phyloP scores from a whole-genome alignment of 352 stramenopile genomes.

The Phytophthora pluvialis region DNA sequence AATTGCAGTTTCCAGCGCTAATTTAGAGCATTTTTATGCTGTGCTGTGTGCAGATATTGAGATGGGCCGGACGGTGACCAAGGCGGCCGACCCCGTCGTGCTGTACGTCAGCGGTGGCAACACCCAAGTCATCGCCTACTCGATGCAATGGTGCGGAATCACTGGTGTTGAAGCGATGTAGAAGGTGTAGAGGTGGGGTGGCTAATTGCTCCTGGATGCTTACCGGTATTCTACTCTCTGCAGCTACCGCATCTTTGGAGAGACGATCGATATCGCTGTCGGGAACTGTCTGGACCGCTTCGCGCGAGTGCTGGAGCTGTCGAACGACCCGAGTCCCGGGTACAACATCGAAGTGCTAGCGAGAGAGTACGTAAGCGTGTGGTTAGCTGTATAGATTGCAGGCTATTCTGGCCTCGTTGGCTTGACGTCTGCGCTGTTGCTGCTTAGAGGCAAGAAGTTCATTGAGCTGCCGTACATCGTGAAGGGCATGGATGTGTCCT shows the following conservation, averaged over 20 bases:
- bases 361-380: conserved; percentile 74
- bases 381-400: background rate
- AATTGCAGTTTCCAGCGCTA: background rate
- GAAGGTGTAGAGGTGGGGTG: background rate
- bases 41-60: conserved; percentile 94
- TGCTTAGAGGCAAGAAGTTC: conserved; percentile 85
- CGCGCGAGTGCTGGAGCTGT: conserved; percentile 94
- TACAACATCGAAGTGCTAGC: conserved; percentile 99
- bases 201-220: conserved; percentile 1
- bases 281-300: conserved; percentile 99
- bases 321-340: conserved; percentile 98
- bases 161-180: conserved; percentile 1
- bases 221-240: conserved; percentile 9
- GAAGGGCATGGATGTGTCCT: conserved; percentile 99
- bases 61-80: conserved; percentile 98
- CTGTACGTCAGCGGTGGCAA: conserved; percentile 99
- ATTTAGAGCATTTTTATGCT: conserved; percentile 8
- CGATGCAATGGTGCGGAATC: conserved; percentile 72
- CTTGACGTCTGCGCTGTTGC: conserved; percentile 1
- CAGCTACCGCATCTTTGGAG: conserved; percentile 99
- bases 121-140: conserved; percentile 96
- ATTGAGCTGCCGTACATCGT: conserved; percentile 99
- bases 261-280: conserved; percentile 99
- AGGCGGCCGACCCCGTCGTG: conserved; percentile 95
- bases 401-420: background rate